Conservation (phyloP, 164 flowering plant species). For the Annona squamosa region DNA sequence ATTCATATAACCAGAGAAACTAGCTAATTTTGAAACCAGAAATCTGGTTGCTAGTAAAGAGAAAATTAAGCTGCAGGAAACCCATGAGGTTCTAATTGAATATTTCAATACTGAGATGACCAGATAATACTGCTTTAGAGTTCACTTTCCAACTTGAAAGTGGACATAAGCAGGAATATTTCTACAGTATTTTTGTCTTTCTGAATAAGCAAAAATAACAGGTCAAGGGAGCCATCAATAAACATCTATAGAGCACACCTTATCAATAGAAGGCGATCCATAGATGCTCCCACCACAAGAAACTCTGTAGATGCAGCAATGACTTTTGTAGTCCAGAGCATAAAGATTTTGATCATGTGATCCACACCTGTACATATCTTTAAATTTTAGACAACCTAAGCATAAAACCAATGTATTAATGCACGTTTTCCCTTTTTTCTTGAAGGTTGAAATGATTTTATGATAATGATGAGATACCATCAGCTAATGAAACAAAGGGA, state of each 20-base stretch:
- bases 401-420: too few species aligned
- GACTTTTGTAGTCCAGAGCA: slow-evolving; percentile 68
- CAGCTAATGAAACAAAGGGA: too few species aligned
- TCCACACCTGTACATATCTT: slow-evolving; percentile 66
- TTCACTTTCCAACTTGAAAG: neutral
- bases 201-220: neutral
- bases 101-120: neutral
- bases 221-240: neutral
- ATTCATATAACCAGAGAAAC: neutral
- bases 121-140: too few species aligned
- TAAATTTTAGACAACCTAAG: neutral
- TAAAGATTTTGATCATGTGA: slow-evolving; percentile 80
- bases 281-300: slow-evolving; percentile 85
- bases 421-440: too few species aligned
- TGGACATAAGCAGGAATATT: neutral
- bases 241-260: slow-evolving; percentile 30
- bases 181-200: too few species aligned
- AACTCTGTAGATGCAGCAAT: slow-evolving; percentile 51
- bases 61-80: neutral
- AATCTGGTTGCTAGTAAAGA: neutral
- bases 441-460: too few species aligned
- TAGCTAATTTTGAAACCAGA: neutral
- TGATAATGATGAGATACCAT: too few species aligned
- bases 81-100: neutral
- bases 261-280: slow-evolving; percentile 78